Evolutionary conservation across 371 early-diverging fungal species (phyloP), one percentile per base, ranked within the genome.

Genomic region (Zychaea mexicana): DNA sequence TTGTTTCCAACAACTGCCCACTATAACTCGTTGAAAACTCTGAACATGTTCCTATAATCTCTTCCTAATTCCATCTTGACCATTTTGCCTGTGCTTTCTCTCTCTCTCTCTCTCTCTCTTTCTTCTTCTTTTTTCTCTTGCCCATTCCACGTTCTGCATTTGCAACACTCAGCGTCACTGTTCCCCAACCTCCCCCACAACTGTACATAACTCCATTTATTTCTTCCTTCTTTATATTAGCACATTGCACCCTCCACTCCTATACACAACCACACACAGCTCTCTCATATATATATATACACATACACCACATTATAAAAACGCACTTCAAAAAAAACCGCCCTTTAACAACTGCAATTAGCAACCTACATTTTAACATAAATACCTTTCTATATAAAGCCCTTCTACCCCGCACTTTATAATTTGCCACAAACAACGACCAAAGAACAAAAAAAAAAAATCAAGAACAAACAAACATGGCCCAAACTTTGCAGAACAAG

Each of bases 1-100:
- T 36, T 36, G 8, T 36, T 36, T 36, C 36, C 15, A 36, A 36
- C 8, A 15, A 36, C 8, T n/a, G n/a, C n/a, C n/a, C n/a, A n/a
- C n/a, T n/a, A n/a, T n/a, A n/a, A n/a, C n/a, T n/a, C n/a, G n/a
- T 10, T 10, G 15, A 36, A 36, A 36, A 36, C 8, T 36, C 15
- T 15, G 36, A 46, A 46, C 46, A 46, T 46, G 46, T 46, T 46
- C 46, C 46, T 46, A 46, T 46, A 46, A 46, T 46, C 9, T 46
- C n/a, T 36, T 9, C 38, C 15, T 15, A 36, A 36, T 15, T 10
- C 36, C 8, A 36, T 36, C 36, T 36, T 36, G 36, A 36, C 8
- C 15, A 36, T 15, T 36, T 15, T 15, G 10, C 36, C 36, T 10
- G 15, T 10, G 36, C 36, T 36, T 36, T 36, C 15, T 36, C 15